phyloP scores from a whole-genome alignment of 2,329 filamentous ascomycete species.

The Thielaviopsis ethacetica region DNA sequence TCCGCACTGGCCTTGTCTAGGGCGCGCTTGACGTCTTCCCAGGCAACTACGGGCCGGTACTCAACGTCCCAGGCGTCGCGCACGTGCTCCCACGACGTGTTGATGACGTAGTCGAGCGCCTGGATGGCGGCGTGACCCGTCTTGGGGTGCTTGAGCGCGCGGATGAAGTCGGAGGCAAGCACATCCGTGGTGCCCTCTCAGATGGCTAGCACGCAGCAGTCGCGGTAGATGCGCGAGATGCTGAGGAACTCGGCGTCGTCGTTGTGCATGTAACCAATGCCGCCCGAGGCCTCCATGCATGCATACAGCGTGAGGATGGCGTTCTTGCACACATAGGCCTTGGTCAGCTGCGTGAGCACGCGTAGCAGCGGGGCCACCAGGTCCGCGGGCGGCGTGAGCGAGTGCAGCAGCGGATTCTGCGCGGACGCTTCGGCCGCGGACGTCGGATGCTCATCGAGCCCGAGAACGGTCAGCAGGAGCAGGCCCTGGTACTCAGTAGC shows the following conservation, averaged over 20 bases:
- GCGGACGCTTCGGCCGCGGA: conserved; percentile 14
- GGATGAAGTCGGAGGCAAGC: conserved; percentile 35
- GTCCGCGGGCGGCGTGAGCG: conserved; percentile 20
- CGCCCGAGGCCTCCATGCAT: conserved; percentile 49
- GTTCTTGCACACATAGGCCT: conserved; percentile 38
- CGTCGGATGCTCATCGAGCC: conserved; percentile 31
- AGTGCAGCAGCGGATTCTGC: conserved; percentile 3
- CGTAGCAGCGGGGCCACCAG: conserved; percentile 31
- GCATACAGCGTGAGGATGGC: conserved; percentile 33
- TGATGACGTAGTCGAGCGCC: conserved; percentile 28
- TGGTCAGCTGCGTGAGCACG: conserved; percentile 41
- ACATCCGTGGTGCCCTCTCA: conserved; percentile 64
- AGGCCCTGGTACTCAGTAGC: conserved; percentile 38
- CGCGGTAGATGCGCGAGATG: conserved; percentile 47
- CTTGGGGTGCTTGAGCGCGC: conserved; percentile 29
- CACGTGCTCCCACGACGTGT: conserved; percentile 10
- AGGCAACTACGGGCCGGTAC: conserved; percentile 21
- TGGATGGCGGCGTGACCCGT: conserved; percentile 22
- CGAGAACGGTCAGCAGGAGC: conserved; percentile 39
- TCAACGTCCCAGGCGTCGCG: conserved; percentile 14
- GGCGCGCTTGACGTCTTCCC: conserved; percentile 23
- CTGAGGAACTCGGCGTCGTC: conserved; percentile 48
- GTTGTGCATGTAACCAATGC: conserved; percentile 47
- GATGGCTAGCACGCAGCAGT: conserved; percentile 46
- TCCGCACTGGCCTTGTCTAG: conserved; percentile 21